Conservation (phyloP, 306 rosid genomes). For the Glycine latifolia region DNA sequence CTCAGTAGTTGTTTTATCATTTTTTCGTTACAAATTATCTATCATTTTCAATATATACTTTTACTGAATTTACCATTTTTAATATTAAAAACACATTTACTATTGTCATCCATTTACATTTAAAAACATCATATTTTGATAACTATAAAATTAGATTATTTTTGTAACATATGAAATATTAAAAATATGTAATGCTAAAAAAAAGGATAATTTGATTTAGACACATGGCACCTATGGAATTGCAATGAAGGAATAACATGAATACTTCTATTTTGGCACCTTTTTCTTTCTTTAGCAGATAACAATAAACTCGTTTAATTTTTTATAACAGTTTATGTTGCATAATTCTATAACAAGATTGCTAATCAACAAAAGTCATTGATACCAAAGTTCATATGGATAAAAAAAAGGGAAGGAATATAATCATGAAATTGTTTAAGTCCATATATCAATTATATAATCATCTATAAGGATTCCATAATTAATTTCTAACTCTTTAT, state of each 20-base stretch:
- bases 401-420: constrained; percentile 35
- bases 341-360: constrained; percentile 19
- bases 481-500: constrained; percentile 5
- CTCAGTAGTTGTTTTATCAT: not conserved
- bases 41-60: not conserved
- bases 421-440: constrained; percentile 49
- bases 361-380: constrained; percentile 38
- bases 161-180: too few relatives aligned
- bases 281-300: constrained; percentile 23
- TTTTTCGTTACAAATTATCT: not conserved
- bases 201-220: too few relatives aligned
- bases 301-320: constrained; percentile 24
- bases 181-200: too few relatives aligned
- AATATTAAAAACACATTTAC: not conserved
- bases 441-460: not conserved
- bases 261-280: not conserved
- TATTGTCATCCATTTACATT: not conserved
- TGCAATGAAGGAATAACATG: not conserved
- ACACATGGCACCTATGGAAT: not conserved
- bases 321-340: constrained; percentile 25
- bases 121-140: not conserved
- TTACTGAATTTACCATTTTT: not conserved
- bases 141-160: not conserved
- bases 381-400: constrained; percentile 37
- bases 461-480: constrained; percentile 45